Conservation (phyloP, 331 rosid species). For the Arachis monticola region DNA sequence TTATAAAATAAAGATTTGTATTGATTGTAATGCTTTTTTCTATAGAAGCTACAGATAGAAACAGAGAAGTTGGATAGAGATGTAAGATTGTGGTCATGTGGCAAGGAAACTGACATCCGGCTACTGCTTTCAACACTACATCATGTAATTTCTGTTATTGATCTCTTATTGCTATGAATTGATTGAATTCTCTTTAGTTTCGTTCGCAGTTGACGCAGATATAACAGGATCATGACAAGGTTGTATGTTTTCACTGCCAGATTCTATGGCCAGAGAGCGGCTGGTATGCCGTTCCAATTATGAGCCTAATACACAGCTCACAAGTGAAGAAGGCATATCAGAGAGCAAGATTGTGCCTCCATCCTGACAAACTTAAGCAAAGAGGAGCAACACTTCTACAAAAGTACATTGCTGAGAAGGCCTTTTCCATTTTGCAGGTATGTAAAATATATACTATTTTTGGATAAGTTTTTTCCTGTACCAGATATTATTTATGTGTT, state of each 20-base stretch:
- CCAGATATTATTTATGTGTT: no score
- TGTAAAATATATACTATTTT: constrained; percentile 4
- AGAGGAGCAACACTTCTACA: constrained; percentile 80
- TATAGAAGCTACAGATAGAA: constrained; percentile 53
- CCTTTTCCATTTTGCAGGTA: constrained; percentile 91
- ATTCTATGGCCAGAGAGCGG: constrained; percentile 83
- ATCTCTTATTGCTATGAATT: background rate
- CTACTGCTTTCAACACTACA: constrained; percentile 80
- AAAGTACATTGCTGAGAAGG: constrained; percentile 73
- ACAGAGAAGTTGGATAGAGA: constrained; percentile 66
- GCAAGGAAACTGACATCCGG: constrained; percentile 81
- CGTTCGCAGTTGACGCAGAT: constrained; percentile 5
- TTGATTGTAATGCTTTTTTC: constrained; percentile 19
- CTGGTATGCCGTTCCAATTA: constrained; percentile 68
- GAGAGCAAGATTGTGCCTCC: constrained; percentile 92
- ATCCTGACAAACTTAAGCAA: constrained; percentile 94
- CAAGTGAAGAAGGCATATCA: constrained; percentile 91
- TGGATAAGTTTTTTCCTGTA: background rate
- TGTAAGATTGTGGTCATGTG: constrained; percentile 79
- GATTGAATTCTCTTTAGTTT: constrained; percentile 12
- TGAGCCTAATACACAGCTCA: constrained; percentile 70
- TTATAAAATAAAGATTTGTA: constrained; percentile 14
- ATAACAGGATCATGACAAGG: constrained; percentile 29
- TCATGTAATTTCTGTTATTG: constrained; percentile 51
- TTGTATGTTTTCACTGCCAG: constrained; percentile 47